Conservation (phyloP, 2,329 filamentous ascomycete genomes). For the Polytolypa hystricis region DNA sequence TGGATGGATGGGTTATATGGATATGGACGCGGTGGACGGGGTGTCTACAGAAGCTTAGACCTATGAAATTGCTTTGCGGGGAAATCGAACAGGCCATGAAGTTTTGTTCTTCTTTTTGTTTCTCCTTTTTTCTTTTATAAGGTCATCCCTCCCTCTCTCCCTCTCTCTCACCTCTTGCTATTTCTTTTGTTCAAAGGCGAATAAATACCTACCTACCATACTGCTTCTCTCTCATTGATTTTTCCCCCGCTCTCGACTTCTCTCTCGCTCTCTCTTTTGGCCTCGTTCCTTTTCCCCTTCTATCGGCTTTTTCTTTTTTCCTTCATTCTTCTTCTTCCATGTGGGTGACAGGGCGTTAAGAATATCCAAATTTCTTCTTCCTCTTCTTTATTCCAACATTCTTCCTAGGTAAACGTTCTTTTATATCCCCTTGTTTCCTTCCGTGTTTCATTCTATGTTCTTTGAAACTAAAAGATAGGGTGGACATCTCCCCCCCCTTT, state of each 20-base stretch:
- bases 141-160: not conserved
- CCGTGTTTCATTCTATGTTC: too few species aligned
- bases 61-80: too few species aligned
- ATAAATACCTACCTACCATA: not conserved
- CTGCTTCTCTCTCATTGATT: too few species aligned
- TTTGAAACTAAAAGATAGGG: too few species aligned
- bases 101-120: too few species aligned
- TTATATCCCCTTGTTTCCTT: too few species aligned
- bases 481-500: too few species aligned
- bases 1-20: slow-evolving; percentile 2
- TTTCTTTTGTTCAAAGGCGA: not conserved
- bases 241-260: too few species aligned
- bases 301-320: slow-evolving; percentile 1
- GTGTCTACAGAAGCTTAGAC: not conserved
- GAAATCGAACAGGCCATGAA: too few species aligned
- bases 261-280: not conserved
- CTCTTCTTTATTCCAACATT: not conserved
- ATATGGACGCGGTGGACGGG: too few species aligned
- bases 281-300: slow-evolving; percentile 1
- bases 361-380: not conserved
- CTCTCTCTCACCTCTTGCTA: not conserved
- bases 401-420: too few species aligned
- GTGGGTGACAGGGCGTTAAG: too few species aligned
- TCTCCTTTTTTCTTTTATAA: not conserved
- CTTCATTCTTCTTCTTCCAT: slow-evolving; percentile 4